A percentile compares a stretch with the other conserved stretches of the same genome.
Evolutionary conservation across 2,329 filamentous ascomycete genomes (phyloP).

Genomic region (Colletotrichum plurivorum): DNA sequence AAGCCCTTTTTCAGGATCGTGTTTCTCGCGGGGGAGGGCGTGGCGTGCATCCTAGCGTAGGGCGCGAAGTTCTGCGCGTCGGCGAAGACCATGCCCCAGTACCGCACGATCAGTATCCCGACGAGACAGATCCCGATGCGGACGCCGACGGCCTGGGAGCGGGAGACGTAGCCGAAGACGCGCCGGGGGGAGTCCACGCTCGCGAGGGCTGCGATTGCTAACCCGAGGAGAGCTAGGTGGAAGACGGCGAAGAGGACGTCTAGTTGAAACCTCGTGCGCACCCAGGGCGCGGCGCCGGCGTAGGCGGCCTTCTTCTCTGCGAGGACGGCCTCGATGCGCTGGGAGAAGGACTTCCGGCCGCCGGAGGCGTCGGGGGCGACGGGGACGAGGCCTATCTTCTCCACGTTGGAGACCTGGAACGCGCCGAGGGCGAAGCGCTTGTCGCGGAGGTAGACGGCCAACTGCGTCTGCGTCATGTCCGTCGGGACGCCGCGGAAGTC

Average conservation of each 20-base stretch:
- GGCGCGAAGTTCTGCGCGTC: slow-evolving; percentile 44
- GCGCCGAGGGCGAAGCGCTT: slow-evolving; percentile 42
- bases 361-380: neutral
- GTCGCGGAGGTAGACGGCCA: slow-evolving; percentile 38
- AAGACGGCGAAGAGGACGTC: slow-evolving; percentile 41
- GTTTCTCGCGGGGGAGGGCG: slow-evolving; percentile 35
- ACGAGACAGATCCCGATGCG: slow-evolving; percentile 42
- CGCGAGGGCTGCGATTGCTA: slow-evolving; percentile 41
- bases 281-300: slow-evolving; percentile 20
- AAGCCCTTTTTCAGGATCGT: slow-evolving; percentile 42
- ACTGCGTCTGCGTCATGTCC: slow-evolving; percentile 40
- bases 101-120: slow-evolving; percentile 40
- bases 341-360: neutral
- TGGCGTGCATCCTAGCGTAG: slow-evolving; percentile 40
- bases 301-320: slow-evolving; percentile 6
- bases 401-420: slow-evolving; percentile 24
- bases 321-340: slow-evolving; percentile 14
- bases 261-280: slow-evolving; percentile 35
- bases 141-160: slow-evolving; percentile 35
- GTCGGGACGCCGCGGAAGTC: slow-evolving; percentile 40
- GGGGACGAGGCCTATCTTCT: slow-evolving; percentile 39
- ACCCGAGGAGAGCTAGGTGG: slow-evolving; percentile 43
- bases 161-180: slow-evolving; percentile 38
- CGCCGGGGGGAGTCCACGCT: slow-evolving; percentile 42
- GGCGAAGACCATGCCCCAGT: slow-evolving; percentile 43